These are phyloP conservation scores for Pseudoneurospora amorphoporcata DNA, from an alignment of 495 filamentous ascomycete genomes.

Conservation along the genomic window DNA sequence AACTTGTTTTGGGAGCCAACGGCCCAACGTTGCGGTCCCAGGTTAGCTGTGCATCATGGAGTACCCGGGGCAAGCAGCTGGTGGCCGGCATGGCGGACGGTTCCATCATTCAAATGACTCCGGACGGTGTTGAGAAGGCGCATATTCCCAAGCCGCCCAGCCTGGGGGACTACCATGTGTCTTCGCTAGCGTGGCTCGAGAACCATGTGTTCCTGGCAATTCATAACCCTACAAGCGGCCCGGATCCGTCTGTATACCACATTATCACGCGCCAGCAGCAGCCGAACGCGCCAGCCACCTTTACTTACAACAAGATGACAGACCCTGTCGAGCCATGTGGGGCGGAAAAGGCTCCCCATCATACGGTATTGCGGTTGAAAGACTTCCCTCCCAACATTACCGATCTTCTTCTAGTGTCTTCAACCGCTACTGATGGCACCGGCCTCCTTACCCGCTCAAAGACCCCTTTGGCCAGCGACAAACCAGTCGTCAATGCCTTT, in stretches of 20 bases:
- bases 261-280: conserved; percentile 56
- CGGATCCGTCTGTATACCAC: conserved; percentile 55
- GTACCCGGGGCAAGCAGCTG: conserved; percentile 82
- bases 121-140: conserved; percentile 62
- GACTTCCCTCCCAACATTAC: conserved; percentile 69
- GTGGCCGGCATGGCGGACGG: conserved; percentile 82
- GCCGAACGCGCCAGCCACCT: conserved; percentile 27
- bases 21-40: conserved; percentile 59
- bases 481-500: conserved; percentile 54
- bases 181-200: conserved; percentile 81
- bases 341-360: conserved; percentile 56
- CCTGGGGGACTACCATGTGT: conserved; percentile 62
- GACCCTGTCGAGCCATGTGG: conserved; percentile 64
- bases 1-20: conserved; percentile 45
- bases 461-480: conserved; percentile 49
- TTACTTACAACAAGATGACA: conserved; percentile 60
- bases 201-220: conserved; percentile 74
- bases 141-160: conserved; percentile 68
- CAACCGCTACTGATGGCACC: conserved; percentile 68
- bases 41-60: conserved; percentile 86
- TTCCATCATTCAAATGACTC: conserved; percentile 71
- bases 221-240: conserved; percentile 52
- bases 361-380: conserved; percentile 62
- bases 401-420: conserved; percentile 71
- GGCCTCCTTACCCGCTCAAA: conserved; percentile 66